These are phyloP conservation scores for Vigna unguiculata DNA, from an alignment of 306 rosid species.

Conservation along the genomic window DNA sequence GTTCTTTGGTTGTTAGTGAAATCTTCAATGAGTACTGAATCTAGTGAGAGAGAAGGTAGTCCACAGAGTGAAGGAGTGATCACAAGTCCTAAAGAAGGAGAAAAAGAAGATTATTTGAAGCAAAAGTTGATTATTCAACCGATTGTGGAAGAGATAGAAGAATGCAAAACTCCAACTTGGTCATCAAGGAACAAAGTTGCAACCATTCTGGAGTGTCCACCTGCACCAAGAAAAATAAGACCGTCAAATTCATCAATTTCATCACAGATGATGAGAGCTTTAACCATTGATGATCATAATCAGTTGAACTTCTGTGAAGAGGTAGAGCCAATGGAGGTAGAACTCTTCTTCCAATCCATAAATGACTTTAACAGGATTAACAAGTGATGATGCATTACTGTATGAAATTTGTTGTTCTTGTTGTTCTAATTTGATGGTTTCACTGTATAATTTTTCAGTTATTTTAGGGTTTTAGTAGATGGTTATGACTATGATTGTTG, in stretches of 20 bases:
- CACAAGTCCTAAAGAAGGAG: neutral
- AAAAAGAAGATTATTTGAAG: conserved; percentile 10
- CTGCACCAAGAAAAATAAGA: conserved; percentile 46
- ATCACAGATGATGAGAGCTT: neutral
- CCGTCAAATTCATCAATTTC: neutral
- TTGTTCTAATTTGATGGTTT: neutral
- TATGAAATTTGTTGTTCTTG: neutral
- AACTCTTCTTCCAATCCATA: conserved; percentile 18
- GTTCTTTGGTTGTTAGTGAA: neutral
- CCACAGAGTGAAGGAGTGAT: neutral
- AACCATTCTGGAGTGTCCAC: conserved; percentile 47
- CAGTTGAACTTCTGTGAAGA: neutral
- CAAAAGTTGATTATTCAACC: neutral
- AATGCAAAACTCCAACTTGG: conserved; percentile 58
- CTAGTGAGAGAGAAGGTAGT: neutral
- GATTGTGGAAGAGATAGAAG: conserved; percentile 14
- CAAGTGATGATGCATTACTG: neutral
- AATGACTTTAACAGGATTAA: neutral
- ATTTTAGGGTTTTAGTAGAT: neutral
- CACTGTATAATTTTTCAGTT: neutral
- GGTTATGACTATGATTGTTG: neutral
- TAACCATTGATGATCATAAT: neutral
- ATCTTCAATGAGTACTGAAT: conserved; percentile 8
- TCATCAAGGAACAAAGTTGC: conserved; percentile 32
- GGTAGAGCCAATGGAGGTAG: neutral